Base-by-base conservation (phyloP, 495 filamentous ascomycete species). In the Aspergillus coremiiformis region DNA sequence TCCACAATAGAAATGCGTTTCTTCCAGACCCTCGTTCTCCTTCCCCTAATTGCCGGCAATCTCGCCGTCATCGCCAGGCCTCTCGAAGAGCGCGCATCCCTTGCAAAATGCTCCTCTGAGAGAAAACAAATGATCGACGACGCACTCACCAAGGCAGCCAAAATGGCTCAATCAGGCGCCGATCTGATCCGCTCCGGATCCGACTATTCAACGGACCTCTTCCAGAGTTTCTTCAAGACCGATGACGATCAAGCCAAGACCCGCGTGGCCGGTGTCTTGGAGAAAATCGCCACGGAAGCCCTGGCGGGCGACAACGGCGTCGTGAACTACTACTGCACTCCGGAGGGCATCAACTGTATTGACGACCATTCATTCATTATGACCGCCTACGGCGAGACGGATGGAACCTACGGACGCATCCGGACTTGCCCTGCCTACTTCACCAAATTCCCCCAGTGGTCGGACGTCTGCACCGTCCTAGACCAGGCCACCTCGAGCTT, bases 211-310 rank as follows among this genome's bases (percentile, higher is more conserved):
- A 3, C 3, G 1, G 7, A 11, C n/a, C 50, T 52, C 14, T 52
- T 52, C 50, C 30, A 52, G 7, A 39, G 41, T 42, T 52, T 52
- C 29, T 52, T 52, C 50, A 37, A 52, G 33, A 46, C 50, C 11
- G 39, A 42, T 30, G 50, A 52, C 30, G 1, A 24, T 1, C 2
- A 23, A 6, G 14, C 50, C 21, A 45, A 19, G 42, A 45, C 23
- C 42, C 42, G 44, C 32, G 50, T 52, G 11, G 41, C 50, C 19
- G 17, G 32, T 1, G 17, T 52, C 42, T 22, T 52, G n/a, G 50
- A 52, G 2, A 21, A 27, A 20, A 52, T 52, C 20, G 21, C 50
- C 42, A 1, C 15, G 12, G 50, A 52, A 19, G 50, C 42, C n/a
- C 17, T 9, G 7, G n/a, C 14, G 17, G 39, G 17, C 2, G 29